These are phyloP conservation scores for Tulasnella calospora DNA, from an alignment of 768 basidiomycete genomes.

Conservation along the genomic window DNA sequence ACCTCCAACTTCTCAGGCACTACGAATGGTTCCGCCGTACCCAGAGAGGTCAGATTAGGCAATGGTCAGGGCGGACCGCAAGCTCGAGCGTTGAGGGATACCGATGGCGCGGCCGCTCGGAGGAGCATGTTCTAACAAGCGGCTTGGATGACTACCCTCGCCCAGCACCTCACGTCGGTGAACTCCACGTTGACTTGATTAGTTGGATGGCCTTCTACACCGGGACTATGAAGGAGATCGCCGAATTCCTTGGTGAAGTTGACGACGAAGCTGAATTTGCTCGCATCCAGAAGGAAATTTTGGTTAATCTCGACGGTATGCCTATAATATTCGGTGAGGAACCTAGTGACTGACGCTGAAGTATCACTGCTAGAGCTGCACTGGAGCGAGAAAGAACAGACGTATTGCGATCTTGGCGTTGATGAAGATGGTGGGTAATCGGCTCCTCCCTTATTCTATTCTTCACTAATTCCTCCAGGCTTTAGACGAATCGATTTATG, in stretches of 20 bases:
- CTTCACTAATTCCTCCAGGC: background rate
- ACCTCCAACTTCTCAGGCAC: slow-evolving; percentile 77
- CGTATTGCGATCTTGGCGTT: slow-evolving; percentile 90
- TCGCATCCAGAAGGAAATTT: slow-evolving; percentile 72
- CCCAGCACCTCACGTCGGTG: slow-evolving; percentile 81
- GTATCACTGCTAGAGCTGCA: slow-evolving; percentile 62
- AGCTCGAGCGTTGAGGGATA: slow-evolving; percentile 88
- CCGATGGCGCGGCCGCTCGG: slow-evolving; percentile 87
- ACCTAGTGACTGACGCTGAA: background rate
- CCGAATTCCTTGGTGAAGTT: slow-evolving; percentile 77
- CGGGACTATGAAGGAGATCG: slow-evolving; percentile 86
- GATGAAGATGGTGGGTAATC: slow-evolving; percentile 65
- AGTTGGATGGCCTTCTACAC: slow-evolving; percentile 97
- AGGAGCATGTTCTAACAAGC: slow-evolving; percentile 82
- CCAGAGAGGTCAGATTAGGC: slow-evolving; percentile 89
- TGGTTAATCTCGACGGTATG: slow-evolving; percentile 79
- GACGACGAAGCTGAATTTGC: slow-evolving; percentile 75
- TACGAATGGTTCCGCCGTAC: slow-evolving; percentile 96
- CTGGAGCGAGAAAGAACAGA: slow-evolving; percentile 81
- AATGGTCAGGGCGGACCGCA: slow-evolving; percentile 68
- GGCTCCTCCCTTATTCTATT: background rate
- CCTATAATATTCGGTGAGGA: slow-evolving; percentile 23
- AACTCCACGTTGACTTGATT: slow-evolving; percentile 88
- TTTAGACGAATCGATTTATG: slow-evolving; percentile 83
- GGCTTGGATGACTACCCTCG: slow-evolving; percentile 97